Base-by-base conservation (phyloP, 2,329 filamentous ascomycete genomes). In the Cytospora mali region DNA sequence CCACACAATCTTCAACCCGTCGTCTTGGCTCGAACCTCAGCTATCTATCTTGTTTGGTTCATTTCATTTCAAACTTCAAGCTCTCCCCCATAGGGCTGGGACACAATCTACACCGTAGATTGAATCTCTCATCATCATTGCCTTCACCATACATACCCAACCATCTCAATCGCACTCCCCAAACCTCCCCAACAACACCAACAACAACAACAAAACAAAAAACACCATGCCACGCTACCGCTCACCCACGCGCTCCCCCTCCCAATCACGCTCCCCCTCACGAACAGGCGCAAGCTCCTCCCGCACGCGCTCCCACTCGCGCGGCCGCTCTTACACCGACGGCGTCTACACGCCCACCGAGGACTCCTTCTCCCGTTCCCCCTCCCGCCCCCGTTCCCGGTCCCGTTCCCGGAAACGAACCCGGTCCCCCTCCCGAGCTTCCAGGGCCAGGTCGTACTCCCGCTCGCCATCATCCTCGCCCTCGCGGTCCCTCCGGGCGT, bases 161-260 rank as follows among this genome's bases (percentile, higher is more conserved):
- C 28, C 52, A 27, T 18, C n/a, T 50, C 13, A 21, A n/a, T 21
- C 21, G n/a, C 54, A 14, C 16, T 46, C 23, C 33, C 46, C 7
- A 33, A 7, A 42, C 4, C 2, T 11, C 35, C n/a, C 28, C 29
- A 10, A 28, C 6, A 6, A 21, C 10, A 14, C 31, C 29, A 31
- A 6, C 7, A 49, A 27, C 35, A n/a, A 9, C 23, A 29, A 18
- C 28, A 55, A 9, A 29, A 3, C 27, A 29, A 31, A 5, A 28
- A 46, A 2, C 33, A 54, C 28, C 7, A 70, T 70, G 69, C 62
- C 69, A 61, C 62, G 64, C 35, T 68, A 69, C 42, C 66, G 58
- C 50, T 68, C 70, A 21, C 62, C 64, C 4, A 69, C 69, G 9
- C 67, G 66, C 35, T 67, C 71, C 14, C 62, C 64, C 10, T 68